Conservation (phyloP, 306 rosid species). For the Prunus dulcis region DNA sequence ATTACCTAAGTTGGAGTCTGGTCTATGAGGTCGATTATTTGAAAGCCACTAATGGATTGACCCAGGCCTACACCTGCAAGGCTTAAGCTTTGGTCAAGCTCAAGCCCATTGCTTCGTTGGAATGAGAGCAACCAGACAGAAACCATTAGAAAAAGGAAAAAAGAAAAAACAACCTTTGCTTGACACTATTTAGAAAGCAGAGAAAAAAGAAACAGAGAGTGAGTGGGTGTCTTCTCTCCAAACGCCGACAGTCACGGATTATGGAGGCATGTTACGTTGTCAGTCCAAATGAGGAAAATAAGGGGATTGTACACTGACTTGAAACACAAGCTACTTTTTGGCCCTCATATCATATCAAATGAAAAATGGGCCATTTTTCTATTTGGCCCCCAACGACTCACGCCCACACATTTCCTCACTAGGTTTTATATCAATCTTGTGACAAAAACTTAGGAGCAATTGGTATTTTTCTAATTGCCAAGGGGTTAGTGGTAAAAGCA, state of each 20-base stretch:
- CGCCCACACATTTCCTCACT: not conserved
- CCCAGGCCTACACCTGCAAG: not conserved
- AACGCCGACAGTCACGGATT: conserved; percentile 29
- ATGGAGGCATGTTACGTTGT: conserved; percentile 24
- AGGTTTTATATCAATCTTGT: not conserved
- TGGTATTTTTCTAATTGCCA: too few species aligned
- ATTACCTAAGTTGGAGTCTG: not conserved
- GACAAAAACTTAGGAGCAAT: too few species aligned
- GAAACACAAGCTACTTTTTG: not conserved
- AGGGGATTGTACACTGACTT: not conserved
- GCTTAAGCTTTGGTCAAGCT: not conserved
- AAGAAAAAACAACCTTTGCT: not conserved
- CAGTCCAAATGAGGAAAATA: conserved; percentile 4
- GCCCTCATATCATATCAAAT: not conserved
- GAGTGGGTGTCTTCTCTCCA: not conserved
- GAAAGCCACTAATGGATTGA: not conserved
- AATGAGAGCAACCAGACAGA: not conserved
- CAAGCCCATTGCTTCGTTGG: not conserved
- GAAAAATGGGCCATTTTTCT: not conserved
- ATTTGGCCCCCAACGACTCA: not conserved
- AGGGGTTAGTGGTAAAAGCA: too few species aligned
- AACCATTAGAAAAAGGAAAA: not conserved
- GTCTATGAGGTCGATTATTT: not conserved
- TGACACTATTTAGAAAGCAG: not conserved
- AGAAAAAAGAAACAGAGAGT: too few species aligned